A percentile compares a stretch with the other conserved stretches of the same genome.
These are phyloP conservation scores for Yamadazyma diospyri DNA, from an alignment of 1,139 yeast genomes.

Conservation along the genomic window DNA sequence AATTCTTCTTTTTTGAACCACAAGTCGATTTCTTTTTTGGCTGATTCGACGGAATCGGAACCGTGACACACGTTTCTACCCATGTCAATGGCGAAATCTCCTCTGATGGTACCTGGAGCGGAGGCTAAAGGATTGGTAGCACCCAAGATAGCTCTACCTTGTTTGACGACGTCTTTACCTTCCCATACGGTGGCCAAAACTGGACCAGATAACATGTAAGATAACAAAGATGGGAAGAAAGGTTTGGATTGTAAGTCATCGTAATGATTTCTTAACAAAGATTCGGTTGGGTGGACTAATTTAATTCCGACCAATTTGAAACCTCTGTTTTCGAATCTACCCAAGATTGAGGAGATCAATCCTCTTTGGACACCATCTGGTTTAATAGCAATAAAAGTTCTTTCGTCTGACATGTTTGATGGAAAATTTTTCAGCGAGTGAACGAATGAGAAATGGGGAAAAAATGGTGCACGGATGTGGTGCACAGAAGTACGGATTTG, in stretches of 20 bases:
- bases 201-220: constrained; percentile 98
- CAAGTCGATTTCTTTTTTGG: constrained; percentile 90
- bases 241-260: constrained; percentile 94
- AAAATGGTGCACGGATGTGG: no score
- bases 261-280: constrained; percentile 89
- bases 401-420: constrained; percentile 58
- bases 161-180: constrained; percentile 99
- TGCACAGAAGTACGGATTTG: no score
- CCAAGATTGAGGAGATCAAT: constrained; percentile 80
- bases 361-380: constrained; percentile 99
- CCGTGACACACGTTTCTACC: constrained; percentile 99
- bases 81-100: constrained; percentile 92
- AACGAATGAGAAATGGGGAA: constrained; percentile 2
- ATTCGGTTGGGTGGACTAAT: constrained; percentile 84
- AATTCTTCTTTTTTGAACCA: constrained; percentile 99
- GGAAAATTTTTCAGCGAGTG: constrained; percentile 7
- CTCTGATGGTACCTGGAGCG: constrained; percentile 99
- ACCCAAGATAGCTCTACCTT: constrained; percentile 96
- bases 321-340: constrained; percentile 96
- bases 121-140: constrained; percentile 98
- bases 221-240: constrained; percentile 92
- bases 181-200: constrained; percentile 99
- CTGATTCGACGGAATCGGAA: constrained; percentile 98
- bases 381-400: constrained; percentile 98
- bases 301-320: constrained; percentile 96